Evolutionary conservation across 1,284 basidiomycete genomes (phyloP), one percentile per base, ranked within the genome.

Genomic region (Ustilago trichophora): DNA sequence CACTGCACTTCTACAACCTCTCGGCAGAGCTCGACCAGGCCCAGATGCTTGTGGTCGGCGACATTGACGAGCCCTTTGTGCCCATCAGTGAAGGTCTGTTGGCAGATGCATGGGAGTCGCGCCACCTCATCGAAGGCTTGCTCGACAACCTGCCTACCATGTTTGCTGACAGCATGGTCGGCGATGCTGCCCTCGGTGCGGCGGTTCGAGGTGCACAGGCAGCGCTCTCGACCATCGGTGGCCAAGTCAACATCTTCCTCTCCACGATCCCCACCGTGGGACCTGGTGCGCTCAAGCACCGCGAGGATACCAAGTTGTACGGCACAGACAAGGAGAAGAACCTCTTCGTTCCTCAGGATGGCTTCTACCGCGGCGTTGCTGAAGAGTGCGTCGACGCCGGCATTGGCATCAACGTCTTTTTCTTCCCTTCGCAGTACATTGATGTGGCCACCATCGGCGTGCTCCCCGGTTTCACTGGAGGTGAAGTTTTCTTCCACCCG

Each of bases 401-500:
- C 15, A 87, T 98, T 32, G 95, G 93, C 1, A 88, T 97, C 62
- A 94, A 89, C 78, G 85, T 93, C 81, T 95, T 96, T 83, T 85
- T 97, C 31, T 92, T 92, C 55, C 92, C 91, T 47, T 87, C 84
- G 58, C 88, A 88, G 80, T 90, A 88, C 73, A 89, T 93, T 69
- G 95, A 98, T 82, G 84, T 97, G 1, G 95, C 90, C 1, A 91
- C 91, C 1, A 88, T 99, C 55, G 80, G 72, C 74, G 77, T 87
- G 2, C 85, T 93, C 6, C 82, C 90, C 0, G 88, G 87, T 0
- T 81, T 88, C 15, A 93, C 92, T 1, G 96, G 96, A n/a, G 96
- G 96, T 16, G 92, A 96, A 58, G 79, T 95, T 1, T 94, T 90
- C 83, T 96, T 91, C 84, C 91, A 96, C 78, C 95, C 96, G 7